A percentile compares a stretch with the other conserved stretches of the same genome.
Evolutionary conservation across 345 rosid genomes (phyloP).

Genomic region (Eutrema japonicum): DNA sequence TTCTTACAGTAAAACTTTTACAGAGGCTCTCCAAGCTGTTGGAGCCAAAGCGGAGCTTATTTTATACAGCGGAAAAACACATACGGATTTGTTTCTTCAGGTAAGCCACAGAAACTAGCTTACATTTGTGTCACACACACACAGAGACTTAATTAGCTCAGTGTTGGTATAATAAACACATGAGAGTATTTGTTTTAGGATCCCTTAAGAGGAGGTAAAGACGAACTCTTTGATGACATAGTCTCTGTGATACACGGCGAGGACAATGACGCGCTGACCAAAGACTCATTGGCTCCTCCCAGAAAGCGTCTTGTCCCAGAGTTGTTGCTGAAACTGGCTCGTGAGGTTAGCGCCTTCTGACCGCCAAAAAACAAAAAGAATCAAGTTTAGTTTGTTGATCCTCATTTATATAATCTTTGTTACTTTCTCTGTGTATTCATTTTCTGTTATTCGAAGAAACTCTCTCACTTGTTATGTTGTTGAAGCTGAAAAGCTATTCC

Average conservation of each 20-base stretch:
- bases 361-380: not conserved
- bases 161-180: not conserved
- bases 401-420: not conserved
- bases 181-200: slow-evolving; percentile 52
- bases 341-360: slow-evolving; percentile 81
- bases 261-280: slow-evolving; percentile 67
- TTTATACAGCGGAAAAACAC: slow-evolving; percentile 80
- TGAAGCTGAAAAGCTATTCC: slow-evolving; percentile 23
- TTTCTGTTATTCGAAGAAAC: slow-evolving; percentile 18
- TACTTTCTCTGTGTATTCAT: slow-evolving; percentile 14
- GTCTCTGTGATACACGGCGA: slow-evolving; percentile 68
- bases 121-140: slow-evolving; percentile 1
- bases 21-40: slow-evolving; percentile 57
- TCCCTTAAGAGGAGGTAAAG: slow-evolving; percentile 95
- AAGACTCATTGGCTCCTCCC: slow-evolving; percentile 71
- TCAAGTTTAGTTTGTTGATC: not conserved
- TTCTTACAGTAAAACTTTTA: slow-evolving; percentile 65
- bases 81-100: slow-evolving; percentile 94
- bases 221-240: slow-evolving; percentile 74
- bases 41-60: slow-evolving; percentile 71
- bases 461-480: slow-evolving; percentile 4
- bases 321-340: slow-evolving; percentile 68
- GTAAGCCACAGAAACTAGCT: slow-evolving; percentile 45
- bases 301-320: slow-evolving; percentile 89
- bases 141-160: not conserved